A percentile compares a stretch with the other conserved stretches of the same genome.
Conservation (phyloP, 768 basidiomycete genomes). For the Amanita pseudoporphyria region DNA sequence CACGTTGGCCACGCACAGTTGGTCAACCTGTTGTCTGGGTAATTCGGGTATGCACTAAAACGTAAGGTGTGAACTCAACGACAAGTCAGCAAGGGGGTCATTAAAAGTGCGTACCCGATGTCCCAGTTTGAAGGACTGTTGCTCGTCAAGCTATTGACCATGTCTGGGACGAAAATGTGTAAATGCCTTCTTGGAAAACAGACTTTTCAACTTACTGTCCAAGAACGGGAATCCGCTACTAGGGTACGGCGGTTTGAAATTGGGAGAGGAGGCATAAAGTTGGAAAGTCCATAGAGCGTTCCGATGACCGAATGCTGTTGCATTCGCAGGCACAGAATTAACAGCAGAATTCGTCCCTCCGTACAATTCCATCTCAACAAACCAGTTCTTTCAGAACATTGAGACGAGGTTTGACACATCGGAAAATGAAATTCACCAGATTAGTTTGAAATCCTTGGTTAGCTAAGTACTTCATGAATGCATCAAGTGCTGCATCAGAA, state of each 20-base stretch:
- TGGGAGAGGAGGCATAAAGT: constrained; percentile 35
- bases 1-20: constrained; percentile 20
- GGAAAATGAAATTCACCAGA: constrained; percentile 14
- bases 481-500: constrained; percentile 19
- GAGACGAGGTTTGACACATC: not conserved
- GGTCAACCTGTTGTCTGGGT: constrained; percentile 28
- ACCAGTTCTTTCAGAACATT: constrained; percentile 20
- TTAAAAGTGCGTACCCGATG: constrained; percentile 18
- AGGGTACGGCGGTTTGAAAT: constrained; percentile 32
- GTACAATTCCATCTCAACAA: constrained; percentile 31
- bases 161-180: constrained; percentile 13
- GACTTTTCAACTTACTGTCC: constrained; percentile 22
- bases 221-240: constrained; percentile 33
- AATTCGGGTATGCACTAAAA: constrained; percentile 31
- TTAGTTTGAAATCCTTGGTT: constrained; percentile 21
- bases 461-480: constrained; percentile 26
- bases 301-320: constrained; percentile 38
- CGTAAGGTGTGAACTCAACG: not conserved
- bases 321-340: constrained; percentile 27
- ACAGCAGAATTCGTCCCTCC: constrained; percentile 38
- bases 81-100: not conserved
- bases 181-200: not conserved
- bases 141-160: constrained; percentile 23
- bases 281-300: constrained; percentile 37
- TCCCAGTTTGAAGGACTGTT: constrained; percentile 26